These are phyloP conservation scores for Marchantia polymorpha DNA, from an alignment of 225 moss, liverwort and hornwort species.

Conservation along the genomic window DNA sequence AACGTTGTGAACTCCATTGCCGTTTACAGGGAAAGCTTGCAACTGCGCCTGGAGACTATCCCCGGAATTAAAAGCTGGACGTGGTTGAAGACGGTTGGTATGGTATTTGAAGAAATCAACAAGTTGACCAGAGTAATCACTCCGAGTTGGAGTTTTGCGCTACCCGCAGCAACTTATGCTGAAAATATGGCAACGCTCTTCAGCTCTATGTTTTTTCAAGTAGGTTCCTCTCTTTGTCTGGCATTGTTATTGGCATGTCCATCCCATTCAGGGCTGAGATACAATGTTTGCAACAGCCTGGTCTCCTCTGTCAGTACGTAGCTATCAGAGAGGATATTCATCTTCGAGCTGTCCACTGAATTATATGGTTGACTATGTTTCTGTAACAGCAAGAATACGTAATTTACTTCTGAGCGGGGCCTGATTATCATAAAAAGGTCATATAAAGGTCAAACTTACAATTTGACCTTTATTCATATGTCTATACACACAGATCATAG, in stretches of 20 bases:
- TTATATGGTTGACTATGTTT: background rate
- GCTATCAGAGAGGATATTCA: too few species aligned
- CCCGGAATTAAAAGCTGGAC: constrained; percentile 42
- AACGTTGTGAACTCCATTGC: constrained; percentile 79
- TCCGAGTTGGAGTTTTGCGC: constrained; percentile 60
- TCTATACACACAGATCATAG: constrained; percentile 59
- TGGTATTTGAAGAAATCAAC: constrained; percentile 44
- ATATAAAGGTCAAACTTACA: background rate
- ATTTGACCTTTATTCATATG: too few species aligned
- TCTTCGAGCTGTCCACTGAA: too few species aligned
- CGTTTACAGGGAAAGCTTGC: constrained; percentile 69
- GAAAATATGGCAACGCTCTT: constrained; percentile 69
- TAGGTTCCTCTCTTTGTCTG: background rate
- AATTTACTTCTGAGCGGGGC: background rate
- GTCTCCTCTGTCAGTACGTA: background rate
- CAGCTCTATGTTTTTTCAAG: constrained; percentile 44
- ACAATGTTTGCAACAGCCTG: background rate
- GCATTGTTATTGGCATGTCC: too few species aligned
- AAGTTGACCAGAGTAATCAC: constrained; percentile 48
- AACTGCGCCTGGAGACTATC: constrained; percentile 56
- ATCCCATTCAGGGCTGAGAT: too few species aligned
- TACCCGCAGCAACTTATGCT: constrained; percentile 60
- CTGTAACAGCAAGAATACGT: background rate
- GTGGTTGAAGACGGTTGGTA: constrained; percentile 45
- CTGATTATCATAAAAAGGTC: background rate